Base-by-base conservation (phyloP, 441 rosid species). In the Geranium incanum region DNA sequence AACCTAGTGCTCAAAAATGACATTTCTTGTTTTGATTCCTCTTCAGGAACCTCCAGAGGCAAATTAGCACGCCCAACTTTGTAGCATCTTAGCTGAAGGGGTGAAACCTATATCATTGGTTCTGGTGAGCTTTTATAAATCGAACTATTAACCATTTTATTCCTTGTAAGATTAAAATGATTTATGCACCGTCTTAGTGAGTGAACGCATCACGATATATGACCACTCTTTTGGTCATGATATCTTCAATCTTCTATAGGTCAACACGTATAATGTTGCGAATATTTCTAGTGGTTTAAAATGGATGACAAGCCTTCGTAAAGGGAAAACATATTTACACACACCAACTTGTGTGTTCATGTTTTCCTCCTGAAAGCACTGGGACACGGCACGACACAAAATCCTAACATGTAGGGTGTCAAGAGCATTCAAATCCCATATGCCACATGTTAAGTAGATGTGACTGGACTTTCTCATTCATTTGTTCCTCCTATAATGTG, bases 51-150 rank as follows among this genome's bases (percentile, higher is more conserved):
- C 64, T 18, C 63, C 63, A 5, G 63, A 57, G 52, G 63, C 33
- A 59, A 59, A 59, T 19, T 59, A 59, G 16, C 12, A 16, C 28
- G 9, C 28, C 64, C 21, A 59, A 59, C 33, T 59, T 7, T 59
- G 64, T 59, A 57, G 28, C 60, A 12, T 18, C 11, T 59, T 59
- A 59, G 64, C 64, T 59, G 64, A 59, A 59, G 64, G 64, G 19
- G 64, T 19, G 6, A 59, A 59, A 19, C 64, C 63, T 57, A 5
- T 57, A 16, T 15, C 63, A 21, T 59, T 16, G 28, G 28, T 59
- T 59, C 11, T 18, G 64, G 33, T 59, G 33, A 59, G 64, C 64
- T 59, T 3, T 59, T 59, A 23, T 15, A 59, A 4, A 16, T 11
- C 28, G 16, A 59, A 59, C 28, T 59, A 59, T 16, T 9, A 23